Evolutionary conservation across 2,329 filamentous ascomycete species (phyloP), one percentile per base, ranked within the genome.

Genomic region (Colletotrichum theobromicola): DNA sequence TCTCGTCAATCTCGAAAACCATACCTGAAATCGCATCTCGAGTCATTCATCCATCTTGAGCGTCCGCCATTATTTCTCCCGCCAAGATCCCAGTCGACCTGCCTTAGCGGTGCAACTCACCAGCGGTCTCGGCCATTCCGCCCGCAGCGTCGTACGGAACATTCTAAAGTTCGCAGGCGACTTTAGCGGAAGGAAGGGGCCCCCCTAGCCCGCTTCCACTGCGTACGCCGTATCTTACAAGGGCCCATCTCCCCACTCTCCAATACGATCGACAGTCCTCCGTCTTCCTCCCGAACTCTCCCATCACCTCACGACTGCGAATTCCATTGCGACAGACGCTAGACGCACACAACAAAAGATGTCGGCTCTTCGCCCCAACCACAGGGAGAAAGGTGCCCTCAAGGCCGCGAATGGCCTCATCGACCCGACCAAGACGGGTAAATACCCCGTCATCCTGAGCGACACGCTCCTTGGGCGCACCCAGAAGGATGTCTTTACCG

Each of bases 361-460:
- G 74, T 77, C 76, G 68, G 74, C 76, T 67, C 75, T 76, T 28
- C 74, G 76, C 61, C 76, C 76, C 10, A 76, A 77, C 35, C 74
- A 76, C 28, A 67, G 74, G 72, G 76, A 76, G 21, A 77, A 75
- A 71, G 75, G 70, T 15, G 57, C 58, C n/a, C 70, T 70, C 37
- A 76, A 72, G 53, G 63, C 34, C 28, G 74, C 15, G 26, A 68
- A 82, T 80, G 84, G 81, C 77, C 79, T 88, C 69, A 87, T 93
- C 73, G 90, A 93, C 82, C 89, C 91, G 75, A 91, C 90, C 69
- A 89, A 90, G 82, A 85, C 86, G 73, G 90, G 87, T 72, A 90
- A 91, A 79, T 93, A 93, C 79, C 91, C 90, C 64, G 88, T 93
- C 70, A 87, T 93, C 61, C 85, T 93, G 58, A 92, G 91, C 80